phyloP scores from a whole-genome alignment of 1,284 basidiomycete genomes.

The Cutaneotrichosporon curvatum region DNA sequence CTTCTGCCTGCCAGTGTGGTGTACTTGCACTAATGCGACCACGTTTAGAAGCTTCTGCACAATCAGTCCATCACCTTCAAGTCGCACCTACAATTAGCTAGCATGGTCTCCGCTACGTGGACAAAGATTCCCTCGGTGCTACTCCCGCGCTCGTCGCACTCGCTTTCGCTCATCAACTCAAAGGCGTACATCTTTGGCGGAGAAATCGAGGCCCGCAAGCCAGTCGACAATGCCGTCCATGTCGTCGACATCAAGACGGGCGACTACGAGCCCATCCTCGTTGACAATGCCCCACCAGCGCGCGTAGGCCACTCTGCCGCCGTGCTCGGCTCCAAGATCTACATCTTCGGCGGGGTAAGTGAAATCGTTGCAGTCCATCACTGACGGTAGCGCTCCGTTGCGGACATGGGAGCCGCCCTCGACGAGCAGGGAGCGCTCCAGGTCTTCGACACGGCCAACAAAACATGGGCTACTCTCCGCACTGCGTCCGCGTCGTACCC shows the following conservation, averaged over 20 bases:
- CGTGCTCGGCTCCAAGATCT: slow-evolving; percentile 17
- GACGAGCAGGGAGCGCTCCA: slow-evolving; percentile 23
- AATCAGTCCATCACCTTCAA: too few relatives aligned
- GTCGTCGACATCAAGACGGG: slow-evolving; percentile 20
- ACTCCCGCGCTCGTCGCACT: slow-evolving; percentile 28
- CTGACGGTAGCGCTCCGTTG: slow-evolving; percentile 20
- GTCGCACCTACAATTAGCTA: too few relatives aligned
- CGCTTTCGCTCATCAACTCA: slow-evolving; percentile 14
- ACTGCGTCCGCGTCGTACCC: slow-evolving; percentile 9
- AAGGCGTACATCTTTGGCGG: slow-evolving; percentile 14
- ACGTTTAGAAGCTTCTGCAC: too few relatives aligned
- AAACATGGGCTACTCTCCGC: slow-evolving; percentile 16
- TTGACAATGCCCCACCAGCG: slow-evolving; percentile 17
- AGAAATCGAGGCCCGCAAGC: slow-evolving; percentile 23
- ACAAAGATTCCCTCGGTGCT: slow-evolving; percentile 1
- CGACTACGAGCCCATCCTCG: slow-evolving; percentile 12
- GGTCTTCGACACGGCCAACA: slow-evolving; percentile 16
- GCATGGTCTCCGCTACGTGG: not conserved
- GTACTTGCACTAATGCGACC: too few relatives aligned
- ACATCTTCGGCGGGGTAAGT: slow-evolving; percentile 32
- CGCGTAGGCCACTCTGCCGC: slow-evolving; percentile 28
- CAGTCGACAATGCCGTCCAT: slow-evolving; percentile 25
- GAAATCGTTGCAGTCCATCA: not conserved
- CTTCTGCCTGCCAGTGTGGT: too few relatives aligned
- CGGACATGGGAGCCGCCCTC: slow-evolving; percentile 20